These are phyloP conservation scores for Gillenia trifoliata DNA, from an alignment of 306 rosid genomes.

Conservation along the genomic window DNA sequence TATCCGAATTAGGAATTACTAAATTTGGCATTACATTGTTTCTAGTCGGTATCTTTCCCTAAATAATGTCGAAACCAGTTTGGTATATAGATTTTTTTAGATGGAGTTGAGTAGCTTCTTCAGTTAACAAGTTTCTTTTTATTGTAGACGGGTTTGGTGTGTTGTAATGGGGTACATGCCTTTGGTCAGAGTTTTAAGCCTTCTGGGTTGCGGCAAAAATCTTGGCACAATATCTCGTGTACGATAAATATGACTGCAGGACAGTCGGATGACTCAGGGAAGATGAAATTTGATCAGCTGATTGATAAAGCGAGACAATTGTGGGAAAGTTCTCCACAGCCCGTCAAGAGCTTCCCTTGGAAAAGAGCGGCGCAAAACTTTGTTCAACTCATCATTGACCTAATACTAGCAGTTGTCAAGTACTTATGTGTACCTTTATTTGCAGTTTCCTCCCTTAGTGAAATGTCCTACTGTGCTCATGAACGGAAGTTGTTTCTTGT, in stretches of 20 bases:
- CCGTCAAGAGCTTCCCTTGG: conserved; percentile 86
- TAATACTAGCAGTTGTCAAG: conserved; percentile 56
- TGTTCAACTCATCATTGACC: conserved; percentile 65
- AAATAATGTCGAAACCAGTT: neutral
- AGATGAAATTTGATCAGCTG: conserved; percentile 35
- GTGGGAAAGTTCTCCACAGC: conserved; percentile 81
- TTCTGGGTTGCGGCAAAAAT: conserved; percentile 26
- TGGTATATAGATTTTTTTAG: neutral
- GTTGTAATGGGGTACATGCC: conserved; percentile 20
- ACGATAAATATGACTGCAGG: conserved; percentile 67
- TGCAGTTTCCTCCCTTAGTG: conserved; percentile 64
- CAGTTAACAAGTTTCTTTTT: conserved; percentile 1
- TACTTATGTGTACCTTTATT: conserved; percentile 67
- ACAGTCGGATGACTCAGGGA: conserved; percentile 48
- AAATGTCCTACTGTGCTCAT: conserved; percentile 86
- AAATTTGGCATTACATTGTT: neutral
- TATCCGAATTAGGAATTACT: neutral
- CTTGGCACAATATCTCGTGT: conserved; percentile 32
- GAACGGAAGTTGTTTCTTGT: conserved; percentile 62
- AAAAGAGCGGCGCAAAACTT: conserved; percentile 55
- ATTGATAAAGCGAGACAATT: conserved; percentile 41
- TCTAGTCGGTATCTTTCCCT: neutral
- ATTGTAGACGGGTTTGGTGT: conserved; percentile 27
- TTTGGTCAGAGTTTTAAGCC: conserved; percentile 28
- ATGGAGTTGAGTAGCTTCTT: neutral